phyloP scores from a whole-genome alignment of 176 grass and related monocot species.

The Eremochloa ophiuroides region DNA sequence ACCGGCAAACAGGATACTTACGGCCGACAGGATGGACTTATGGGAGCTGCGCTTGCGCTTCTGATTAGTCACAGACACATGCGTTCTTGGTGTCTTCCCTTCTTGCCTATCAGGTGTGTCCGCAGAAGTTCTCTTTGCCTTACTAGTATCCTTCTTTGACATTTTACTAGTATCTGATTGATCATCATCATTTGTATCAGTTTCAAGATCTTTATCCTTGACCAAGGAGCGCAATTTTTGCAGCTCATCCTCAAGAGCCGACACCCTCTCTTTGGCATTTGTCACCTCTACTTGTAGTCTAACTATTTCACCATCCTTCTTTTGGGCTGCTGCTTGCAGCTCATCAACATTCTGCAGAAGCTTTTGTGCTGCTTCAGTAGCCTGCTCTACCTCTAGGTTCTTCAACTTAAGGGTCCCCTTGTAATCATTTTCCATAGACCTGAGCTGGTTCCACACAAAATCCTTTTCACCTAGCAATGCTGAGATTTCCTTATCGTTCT shows the following conservation, averaged over 20 bases:
- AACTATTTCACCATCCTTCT: conserved; percentile 37
- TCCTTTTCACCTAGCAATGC: conserved; percentile 25
- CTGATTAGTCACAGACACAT: conserved; percentile 16
- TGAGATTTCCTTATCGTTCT: conserved; percentile 51
- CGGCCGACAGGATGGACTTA: background rate
- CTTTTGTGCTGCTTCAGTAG: conserved; percentile 33
- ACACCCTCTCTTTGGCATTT: conserved; percentile 27
- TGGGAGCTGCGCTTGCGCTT: conserved; percentile 34
- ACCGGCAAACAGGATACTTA: conserved; percentile 35
- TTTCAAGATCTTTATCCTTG: conserved; percentile 35
- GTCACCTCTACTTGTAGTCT: conserved; percentile 28
- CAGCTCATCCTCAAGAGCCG: conserved; percentile 29
- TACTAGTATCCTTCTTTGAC: background rate
- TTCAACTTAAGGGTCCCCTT: conserved; percentile 14
- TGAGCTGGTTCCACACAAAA: conserved; percentile 67
- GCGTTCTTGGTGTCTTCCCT: background rate
- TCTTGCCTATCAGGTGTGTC: background rate
- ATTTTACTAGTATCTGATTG: background rate
- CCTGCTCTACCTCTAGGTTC: conserved; percentile 22
- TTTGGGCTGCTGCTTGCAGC: conserved; percentile 12
- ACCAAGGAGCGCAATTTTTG: conserved; percentile 22
- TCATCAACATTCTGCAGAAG: conserved; percentile 29
- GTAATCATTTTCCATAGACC: conserved; percentile 40
- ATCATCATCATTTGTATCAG: conserved; percentile 21
- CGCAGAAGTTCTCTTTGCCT: background rate